Evolutionary conservation across 2,329 filamentous ascomycete genomes (phyloP), one percentile per base, ranked within the genome.

Genomic region (Colletotrichum salicis): DNA sequence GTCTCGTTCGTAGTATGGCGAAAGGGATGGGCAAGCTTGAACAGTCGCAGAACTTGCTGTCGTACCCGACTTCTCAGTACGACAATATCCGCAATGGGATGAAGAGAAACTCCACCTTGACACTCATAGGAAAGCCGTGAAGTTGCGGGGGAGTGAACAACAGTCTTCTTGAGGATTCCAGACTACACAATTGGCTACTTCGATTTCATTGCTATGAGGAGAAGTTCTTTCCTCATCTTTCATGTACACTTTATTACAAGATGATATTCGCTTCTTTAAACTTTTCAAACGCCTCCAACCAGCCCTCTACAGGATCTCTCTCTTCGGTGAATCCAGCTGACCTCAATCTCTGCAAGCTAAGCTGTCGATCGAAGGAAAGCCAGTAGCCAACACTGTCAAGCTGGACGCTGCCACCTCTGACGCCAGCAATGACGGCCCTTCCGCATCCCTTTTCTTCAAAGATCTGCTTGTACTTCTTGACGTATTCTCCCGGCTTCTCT

Each of bases 281-380:
- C 62, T 78, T 79, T 68, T 82, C 79, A 75, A 87, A 86, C 0
- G 81, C 80, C 55, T 82, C 79, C 57, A 83, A 73, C 85, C 84
- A 86, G 4, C 82, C 82, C 27, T 80, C 76, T 11, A 79, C 75
- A 0, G 82, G 84, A 27, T 80, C 75, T 33, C 76, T 79, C 59
- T 84, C 78, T 41, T 80, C 82, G 4, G 73, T 76, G 61, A 86
- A 87, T 1, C 83, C 83, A 4, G 80, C 76, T 8, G 76, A 76
- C 24, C 81, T 79, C 13, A 86, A 76, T 35, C 79, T 82, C 29
- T 81, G 77, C 59, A 85, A 75, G 65, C 83, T 85, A 74, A 87
- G 76, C 62, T 86, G 83, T 29, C 85, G 79, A 71, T 87, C 84
- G 72, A 87, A 86, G 6, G 81, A 82, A 61, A 87, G 76, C 84